Conservation (phyloP, 495 filamentous ascomycete species). For the Bombardia bombarda region DNA sequence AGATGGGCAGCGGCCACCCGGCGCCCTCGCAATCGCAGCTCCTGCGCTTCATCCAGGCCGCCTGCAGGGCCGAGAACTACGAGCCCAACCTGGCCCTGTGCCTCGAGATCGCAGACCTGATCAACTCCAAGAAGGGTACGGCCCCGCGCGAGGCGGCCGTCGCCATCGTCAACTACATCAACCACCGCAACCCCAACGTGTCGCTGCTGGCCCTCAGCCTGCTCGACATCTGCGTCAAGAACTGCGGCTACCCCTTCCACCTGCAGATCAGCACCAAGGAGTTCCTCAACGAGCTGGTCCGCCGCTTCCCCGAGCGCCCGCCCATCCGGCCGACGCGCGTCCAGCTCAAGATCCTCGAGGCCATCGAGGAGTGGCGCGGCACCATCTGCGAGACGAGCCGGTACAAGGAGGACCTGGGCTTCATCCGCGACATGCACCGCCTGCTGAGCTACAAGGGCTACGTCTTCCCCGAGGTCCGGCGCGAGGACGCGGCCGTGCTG, state of each 20-base stretch:
- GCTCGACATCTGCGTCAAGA: conserved; percentile 98
- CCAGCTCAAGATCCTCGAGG: conserved; percentile 86
- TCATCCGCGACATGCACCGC: conserved; percentile 96
- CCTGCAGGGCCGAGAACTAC: conserved; percentile 92
- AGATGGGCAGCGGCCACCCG: conserved; percentile 67
- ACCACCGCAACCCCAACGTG: conserved; percentile 93
- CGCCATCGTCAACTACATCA: conserved; percentile 89
- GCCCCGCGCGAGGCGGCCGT: conserved; percentile 94
- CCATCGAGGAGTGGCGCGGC: conserved; percentile 93
- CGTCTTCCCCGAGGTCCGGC: conserved; percentile 80
- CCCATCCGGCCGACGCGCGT: conserved; percentile 78
- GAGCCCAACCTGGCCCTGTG: conserved; percentile 94
- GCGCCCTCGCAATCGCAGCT: conserved; percentile 78
- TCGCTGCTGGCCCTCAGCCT: conserved; percentile 83
- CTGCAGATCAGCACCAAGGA: conserved; percentile 98
- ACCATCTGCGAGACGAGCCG: conserved; percentile 97
- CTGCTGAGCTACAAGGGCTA: conserved; percentile 95
- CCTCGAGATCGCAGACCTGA: conserved; percentile 91
- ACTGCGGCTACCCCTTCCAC: conserved; percentile 98
- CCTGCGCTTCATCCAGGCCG: conserved; percentile 90
- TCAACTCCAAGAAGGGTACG: conserved; percentile 97
- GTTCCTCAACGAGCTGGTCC: conserved; percentile 96
- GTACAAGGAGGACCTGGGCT: conserved; percentile 94
- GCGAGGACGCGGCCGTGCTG: conserved; percentile 92
- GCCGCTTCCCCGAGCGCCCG: conserved; percentile 89